Evolutionary conservation across 768 basidiomycete species (phyloP).

Genomic region (Collybia sp.): DNA sequence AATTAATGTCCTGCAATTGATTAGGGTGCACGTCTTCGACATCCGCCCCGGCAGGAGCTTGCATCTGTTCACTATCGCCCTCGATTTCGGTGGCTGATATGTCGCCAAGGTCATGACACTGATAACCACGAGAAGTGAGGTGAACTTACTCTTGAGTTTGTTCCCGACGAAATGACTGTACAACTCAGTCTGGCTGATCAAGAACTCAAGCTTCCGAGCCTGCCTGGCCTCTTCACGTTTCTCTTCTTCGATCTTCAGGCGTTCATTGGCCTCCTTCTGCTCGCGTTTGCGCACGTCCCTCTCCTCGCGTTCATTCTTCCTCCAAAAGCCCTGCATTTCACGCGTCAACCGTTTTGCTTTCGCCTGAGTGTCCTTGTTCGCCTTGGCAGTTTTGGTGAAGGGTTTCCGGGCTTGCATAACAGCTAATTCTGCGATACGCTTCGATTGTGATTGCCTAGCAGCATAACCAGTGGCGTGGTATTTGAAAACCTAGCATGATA

Average conservation of each 20-base stretch:
- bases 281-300: conserved; percentile 88
- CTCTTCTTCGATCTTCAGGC: conserved; percentile 87
- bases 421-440: conserved; percentile 71
- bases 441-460: conserved; percentile 62
- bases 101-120: conserved; percentile 10
- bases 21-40: conserved; percentile 48
- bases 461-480: conserved; percentile 65
- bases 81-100: conserved; percentile 70
- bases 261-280: conserved; percentile 89
- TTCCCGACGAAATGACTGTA: conserved; percentile 99
- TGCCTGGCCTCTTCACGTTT: conserved; percentile 90
- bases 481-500: conserved; percentile 70
- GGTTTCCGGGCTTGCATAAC: conserved; percentile 78
- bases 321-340: conserved; percentile 97
- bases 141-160: conserved; percentile 78
- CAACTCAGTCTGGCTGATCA: conserved; percentile 97
- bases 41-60: conserved; percentile 53
- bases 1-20: conserved; percentile 73
- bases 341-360: conserved; percentile 88
- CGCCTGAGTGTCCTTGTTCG: conserved; percentile 76
- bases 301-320: conserved; percentile 97
- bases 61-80: conserved; percentile 40
- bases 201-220: conserved; percentile 94
- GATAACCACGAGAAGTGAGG: conserved; percentile 6
- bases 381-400: conserved; percentile 68